A percentile compares a stretch with the other conserved stretches of the same genome.
phyloP scores from a whole-genome alignment of 2,329 filamentous ascomycete genomes.

The Talaromyces piceae region DNA sequence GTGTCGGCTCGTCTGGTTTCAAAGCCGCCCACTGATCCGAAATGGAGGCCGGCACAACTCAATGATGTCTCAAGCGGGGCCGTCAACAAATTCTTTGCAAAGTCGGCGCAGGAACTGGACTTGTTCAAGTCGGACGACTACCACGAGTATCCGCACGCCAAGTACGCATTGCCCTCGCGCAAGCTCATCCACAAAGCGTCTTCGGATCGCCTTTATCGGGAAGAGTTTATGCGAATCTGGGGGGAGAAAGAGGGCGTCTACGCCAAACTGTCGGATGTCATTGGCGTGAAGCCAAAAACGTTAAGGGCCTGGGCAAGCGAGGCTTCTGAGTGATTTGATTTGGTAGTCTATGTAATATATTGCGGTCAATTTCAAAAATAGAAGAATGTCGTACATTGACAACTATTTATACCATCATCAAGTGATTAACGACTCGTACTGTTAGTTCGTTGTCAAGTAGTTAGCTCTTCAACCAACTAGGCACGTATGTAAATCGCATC shows the following conservation, averaged over 20 bases:
- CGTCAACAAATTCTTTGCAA: constrained; percentile 63
- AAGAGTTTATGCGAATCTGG: constrained; percentile 53
- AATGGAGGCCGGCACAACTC: constrained; percentile 69
- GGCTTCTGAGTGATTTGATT: no score
- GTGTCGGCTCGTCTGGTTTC: constrained; percentile 73
- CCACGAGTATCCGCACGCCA: constrained; percentile 62
- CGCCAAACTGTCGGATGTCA: constrained; percentile 61
- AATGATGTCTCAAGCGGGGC: constrained; percentile 54
- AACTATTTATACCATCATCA: no score
- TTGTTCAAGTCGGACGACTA: constrained; percentile 60
- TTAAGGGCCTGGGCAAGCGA: no score
- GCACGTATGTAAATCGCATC: no score
- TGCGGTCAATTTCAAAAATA: no score
- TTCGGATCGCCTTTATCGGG: no score
- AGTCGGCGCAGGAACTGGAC: constrained; percentile 42
- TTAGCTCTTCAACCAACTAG: no score
- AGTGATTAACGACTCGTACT: no score
- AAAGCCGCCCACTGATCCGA: constrained; percentile 57
- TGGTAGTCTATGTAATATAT: no score
- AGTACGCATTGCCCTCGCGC: constrained; percentile 66
- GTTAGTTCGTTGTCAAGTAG: no score
- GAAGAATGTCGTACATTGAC: no score
- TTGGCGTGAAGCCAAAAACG: constrained; percentile 57
- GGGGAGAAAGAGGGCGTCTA: constrained; percentile 61
- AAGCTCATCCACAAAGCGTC: no score